Evolutionary conservation across 2,329 filamentous ascomycete species (phyloP).

Genomic region (Claviceps sp.): DNA sequence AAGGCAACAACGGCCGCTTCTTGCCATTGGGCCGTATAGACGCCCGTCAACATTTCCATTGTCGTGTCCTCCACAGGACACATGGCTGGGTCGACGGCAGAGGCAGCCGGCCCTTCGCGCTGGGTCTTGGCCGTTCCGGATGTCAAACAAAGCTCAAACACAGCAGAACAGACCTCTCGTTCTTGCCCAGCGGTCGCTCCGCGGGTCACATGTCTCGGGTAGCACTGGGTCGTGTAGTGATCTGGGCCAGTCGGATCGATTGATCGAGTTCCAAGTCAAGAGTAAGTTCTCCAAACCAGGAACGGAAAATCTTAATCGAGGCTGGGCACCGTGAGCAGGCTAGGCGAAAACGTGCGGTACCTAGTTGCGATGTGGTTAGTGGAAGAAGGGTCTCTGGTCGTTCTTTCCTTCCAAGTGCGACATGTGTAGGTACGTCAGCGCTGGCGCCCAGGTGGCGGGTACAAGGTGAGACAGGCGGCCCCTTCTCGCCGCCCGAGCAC

Average conservation of each 20-base stretch:
- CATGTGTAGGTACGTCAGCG: background rate
- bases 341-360: background rate
- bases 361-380: background rate
- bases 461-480: background rate
- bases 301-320: background rate
- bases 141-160: no score
- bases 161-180: no score
- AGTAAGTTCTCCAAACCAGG: background rate
- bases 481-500: background rate
- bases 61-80: no score
- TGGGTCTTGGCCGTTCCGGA: background rate
- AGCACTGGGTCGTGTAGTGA: background rate
- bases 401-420: conserved; percentile 1
- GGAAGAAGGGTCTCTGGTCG: background rate
- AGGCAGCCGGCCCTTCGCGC: background rate
- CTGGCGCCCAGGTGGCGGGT: background rate
- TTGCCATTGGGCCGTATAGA: background rate
- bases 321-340: background rate
- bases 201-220: background rate
- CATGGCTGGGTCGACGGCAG: no score
- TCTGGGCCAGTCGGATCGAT: background rate
- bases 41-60: background rate
- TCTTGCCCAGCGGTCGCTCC: background rate
- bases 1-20: background rate
- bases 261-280: background rate